These are phyloP conservation scores for Nannizziopsis barbatae DNA, from an alignment of 2,329 filamentous ascomycete genomes.

Conservation along the genomic window DNA sequence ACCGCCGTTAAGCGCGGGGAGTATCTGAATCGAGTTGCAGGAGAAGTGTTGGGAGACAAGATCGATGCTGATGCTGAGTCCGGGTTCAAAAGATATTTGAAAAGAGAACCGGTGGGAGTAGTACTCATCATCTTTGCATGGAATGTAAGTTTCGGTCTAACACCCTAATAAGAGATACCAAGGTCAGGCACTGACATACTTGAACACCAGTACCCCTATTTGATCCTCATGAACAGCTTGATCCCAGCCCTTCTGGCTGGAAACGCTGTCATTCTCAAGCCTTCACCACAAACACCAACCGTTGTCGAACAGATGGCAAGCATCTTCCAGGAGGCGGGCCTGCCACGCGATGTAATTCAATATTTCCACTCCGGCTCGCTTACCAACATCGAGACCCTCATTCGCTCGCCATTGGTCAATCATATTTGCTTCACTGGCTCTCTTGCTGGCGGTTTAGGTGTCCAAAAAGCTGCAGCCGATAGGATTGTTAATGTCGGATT, in stretches of 20 bases:
- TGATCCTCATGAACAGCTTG: conserved; percentile 85
- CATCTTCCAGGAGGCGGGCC: conserved; percentile 66
- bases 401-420: conserved; percentile 63
- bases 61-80: conserved; percentile 72
- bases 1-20: conserved; percentile 78
- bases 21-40: conserved; percentile 74
- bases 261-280: conserved; percentile 87
- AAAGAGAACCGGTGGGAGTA: conserved; percentile 76
- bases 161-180: neutral
- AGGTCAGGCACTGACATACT: neutral
- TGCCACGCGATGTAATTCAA: conserved; percentile 75
- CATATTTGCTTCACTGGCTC: conserved; percentile 91
- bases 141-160: conserved; percentile 60
- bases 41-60: conserved; percentile 53
- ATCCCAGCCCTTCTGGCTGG: conserved; percentile 84
- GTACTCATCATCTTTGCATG: conserved; percentile 86
- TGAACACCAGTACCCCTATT: conserved; percentile 66
- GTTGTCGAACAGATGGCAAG: conserved; percentile 72
- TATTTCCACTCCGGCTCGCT: conserved; percentile 84
- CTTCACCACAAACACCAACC: conserved; percentile 87
- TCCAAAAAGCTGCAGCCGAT: conserved; percentile 74
- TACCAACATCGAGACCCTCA: conserved; percentile 62
- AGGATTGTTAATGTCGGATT: conserved; percentile 77
- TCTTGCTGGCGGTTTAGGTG: conserved; percentile 72
- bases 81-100: conserved; percentile 83